Evolutionary conservation across 805 yeast species (phyloP).

Genomic region (Candida bentonensis): DNA sequence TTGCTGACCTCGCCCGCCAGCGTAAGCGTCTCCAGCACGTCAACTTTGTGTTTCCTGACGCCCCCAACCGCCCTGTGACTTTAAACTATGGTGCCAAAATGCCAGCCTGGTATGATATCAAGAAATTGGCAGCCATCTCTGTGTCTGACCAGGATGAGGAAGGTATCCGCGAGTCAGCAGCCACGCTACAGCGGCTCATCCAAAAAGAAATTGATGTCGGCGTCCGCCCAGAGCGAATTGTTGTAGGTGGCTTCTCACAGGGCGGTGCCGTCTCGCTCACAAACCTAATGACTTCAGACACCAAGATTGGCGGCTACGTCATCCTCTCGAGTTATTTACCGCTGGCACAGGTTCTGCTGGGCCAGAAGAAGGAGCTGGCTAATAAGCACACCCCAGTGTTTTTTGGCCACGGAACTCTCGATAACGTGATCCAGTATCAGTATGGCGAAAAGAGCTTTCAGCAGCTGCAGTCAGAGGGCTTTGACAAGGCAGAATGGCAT

Average conservation of each 20-base stretch:
- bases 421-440: slow-evolving; percentile 42
- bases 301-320: slow-evolving; percentile 65
- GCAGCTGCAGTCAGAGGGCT: slow-evolving; percentile 36
- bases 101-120: slow-evolving; percentile 85
- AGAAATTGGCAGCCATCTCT: slow-evolving; percentile 21
- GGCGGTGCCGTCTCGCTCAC: slow-evolving; percentile 69
- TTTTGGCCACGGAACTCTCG: slow-evolving; percentile 78
- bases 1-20: slow-evolving; percentile 44
- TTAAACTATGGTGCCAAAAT: slow-evolving; percentile 46
- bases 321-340: slow-evolving; percentile 65
- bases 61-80: slow-evolving; percentile 61
- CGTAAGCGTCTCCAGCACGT: slow-evolving; percentile 35
- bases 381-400: slow-evolving; percentile 63
- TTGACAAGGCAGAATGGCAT: slow-evolving; percentile 30
- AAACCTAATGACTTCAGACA: slow-evolving; percentile 14
- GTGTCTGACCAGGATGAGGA: slow-evolving; percentile 18
- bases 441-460: slow-evolving; percentile 30
- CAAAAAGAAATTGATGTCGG: slow-evolving; percentile 22
- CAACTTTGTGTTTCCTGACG: slow-evolving; percentile 81
- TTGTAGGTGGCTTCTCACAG: slow-evolving; percentile 94
- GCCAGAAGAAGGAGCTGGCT: slow-evolving; percentile 13
- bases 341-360: slow-evolving; percentile 9
- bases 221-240: slow-evolving; percentile 34
- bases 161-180: slow-evolving; percentile 24
- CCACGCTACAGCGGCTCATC: slow-evolving; percentile 18